Base-by-base conservation (phyloP, 2,329 filamentous ascomycete species). In the Reticulascus tulasneorum region DNA sequence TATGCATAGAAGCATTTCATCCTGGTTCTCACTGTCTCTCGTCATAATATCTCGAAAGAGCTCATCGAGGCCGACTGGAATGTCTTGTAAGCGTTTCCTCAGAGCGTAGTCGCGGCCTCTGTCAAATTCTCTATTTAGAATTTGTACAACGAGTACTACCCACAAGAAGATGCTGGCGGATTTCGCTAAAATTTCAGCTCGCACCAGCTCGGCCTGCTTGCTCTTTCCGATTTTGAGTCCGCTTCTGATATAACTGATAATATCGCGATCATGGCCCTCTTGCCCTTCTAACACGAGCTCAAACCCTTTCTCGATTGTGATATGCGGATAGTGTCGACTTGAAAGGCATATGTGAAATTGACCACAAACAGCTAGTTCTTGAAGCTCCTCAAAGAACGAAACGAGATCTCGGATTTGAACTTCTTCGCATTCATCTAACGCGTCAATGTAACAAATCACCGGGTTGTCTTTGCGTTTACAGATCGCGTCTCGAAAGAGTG, bases 1-100 rank as follows among this genome's bases (percentile, higher is more conserved):
- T 1, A 77, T 46, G 27, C 64, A 72, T 3, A 69, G 40, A 1
- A 62, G 37, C 4, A 75, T 44, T 2, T 59, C 50, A 4, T 64
- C 52, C 26, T 55, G 50, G 21, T 71, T 60, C 0, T 59, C 40
- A 3, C 38, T 20, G 40, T 79, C 71, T 28, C 68, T 58, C 1
- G 43, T 60, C n/a, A 77, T 34, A 2, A 77, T 70, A 20, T 71
- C 54, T 6, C 54, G 53, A 41, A 79, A 77, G 0, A 78, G 48
- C 0, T 66, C 53, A 20, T 60, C 47, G 0, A 78, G 49, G 4
- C 54, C 53, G 0, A 25, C 20, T 0, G 63, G 63, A 6, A 66
- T 55, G 4, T 56, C 45, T 3, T 29, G 19, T 1, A 64, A 49
- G 5, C 40, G 47, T 13, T 48, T 20, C 7, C 23, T 10, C 2